phyloP scores from a whole-genome alignment of 257 asterid genomes.

The Solanum sejunctum region DNA sequence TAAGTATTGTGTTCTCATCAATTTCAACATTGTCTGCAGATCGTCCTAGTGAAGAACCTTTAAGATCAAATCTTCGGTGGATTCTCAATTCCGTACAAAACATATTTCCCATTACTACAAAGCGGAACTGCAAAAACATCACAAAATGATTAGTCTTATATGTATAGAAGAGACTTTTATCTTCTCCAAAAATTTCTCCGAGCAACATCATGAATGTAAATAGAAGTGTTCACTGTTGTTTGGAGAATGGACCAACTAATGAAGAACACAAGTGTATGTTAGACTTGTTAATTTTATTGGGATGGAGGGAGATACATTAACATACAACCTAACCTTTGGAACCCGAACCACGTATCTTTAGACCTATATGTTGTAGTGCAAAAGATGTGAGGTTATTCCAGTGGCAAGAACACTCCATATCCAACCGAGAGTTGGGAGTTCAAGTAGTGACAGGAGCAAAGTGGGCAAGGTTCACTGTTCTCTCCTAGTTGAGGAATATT shows the following conservation, averaged over 20 bases:
- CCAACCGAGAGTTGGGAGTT: neutral
- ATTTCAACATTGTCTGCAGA: slow-evolving; percentile 87
- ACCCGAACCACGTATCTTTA: neutral
- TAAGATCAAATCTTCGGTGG: slow-evolving; percentile 86
- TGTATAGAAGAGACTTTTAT: neutral
- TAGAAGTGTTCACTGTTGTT: neutral
- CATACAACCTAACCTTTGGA: neutral
- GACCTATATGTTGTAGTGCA: neutral
- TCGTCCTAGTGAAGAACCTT: slow-evolving; percentile 96
- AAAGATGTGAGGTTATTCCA: neutral
- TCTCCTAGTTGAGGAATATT: neutral
- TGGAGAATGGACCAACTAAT: neutral
- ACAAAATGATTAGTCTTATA: neutral
- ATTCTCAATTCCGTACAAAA: slow-evolving; percentile 93
- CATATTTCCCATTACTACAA: slow-evolving; percentile 97
- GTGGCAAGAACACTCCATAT: neutral
- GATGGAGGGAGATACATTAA: neutral
- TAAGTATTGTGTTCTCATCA: slow-evolving; percentile 84
- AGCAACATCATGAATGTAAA: neutral
- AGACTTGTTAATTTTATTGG: neutral
- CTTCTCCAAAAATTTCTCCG: neutral
- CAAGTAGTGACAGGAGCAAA: neutral
- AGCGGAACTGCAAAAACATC: slow-evolving; percentile 58
- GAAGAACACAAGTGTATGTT: neutral
- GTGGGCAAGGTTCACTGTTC: neutral